Base-by-base conservation (phyloP, 2,329 filamentous ascomycete species). In the Penicillium digitatum region DNA sequence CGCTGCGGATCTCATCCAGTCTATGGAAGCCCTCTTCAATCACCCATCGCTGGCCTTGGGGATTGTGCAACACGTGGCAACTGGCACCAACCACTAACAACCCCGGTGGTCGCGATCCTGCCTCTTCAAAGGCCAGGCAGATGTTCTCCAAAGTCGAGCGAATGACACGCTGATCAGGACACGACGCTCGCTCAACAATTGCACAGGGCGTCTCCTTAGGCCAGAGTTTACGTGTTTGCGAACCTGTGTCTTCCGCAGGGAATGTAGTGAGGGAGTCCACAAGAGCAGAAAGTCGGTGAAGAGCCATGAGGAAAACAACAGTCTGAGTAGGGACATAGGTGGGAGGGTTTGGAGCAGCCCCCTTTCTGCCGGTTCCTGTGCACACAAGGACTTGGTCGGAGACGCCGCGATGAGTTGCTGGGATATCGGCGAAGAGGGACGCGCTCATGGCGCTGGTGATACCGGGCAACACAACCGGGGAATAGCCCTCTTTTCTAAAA, bases 351-450 rank as follows among this genome's bases (percentile, higher is more conserved):
- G 91, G 91, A 0, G 90, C 79, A 52, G 84, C 87, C 12, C 94
- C 94, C 74, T 95, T 95, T 66, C 94, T 85, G 0, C 94, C 94
- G 0, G 94, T 99, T 0, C 94, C 94, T 0, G 94, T 99, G 75
- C 94, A 97, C n/a, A 99, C 83, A 26, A 99, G 81, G 0, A 99
- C 87, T 73, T 97, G 92, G 68, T 99, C 94, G 3, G 90, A 88
- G 0, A 96, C 88, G 42, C 88, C 88, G 5, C 94, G 82, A 75
- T 97, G 93, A 1, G 94, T 99, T 0, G 88, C 81, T 1, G 94
- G 93, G 31, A 99, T 89, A 7, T 81, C 85, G 0, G 92, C 92
- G 70, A 97, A 96, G 3, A 99, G 79, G 0, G 93, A 90, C 10
- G 91, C 94, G 54, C 84, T 88, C 35, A 99, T 78, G 1, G 93